Evolutionary conservation across 257 asterid genomes (phyloP).

Genomic region (Solanum infundibuliforme): DNA sequence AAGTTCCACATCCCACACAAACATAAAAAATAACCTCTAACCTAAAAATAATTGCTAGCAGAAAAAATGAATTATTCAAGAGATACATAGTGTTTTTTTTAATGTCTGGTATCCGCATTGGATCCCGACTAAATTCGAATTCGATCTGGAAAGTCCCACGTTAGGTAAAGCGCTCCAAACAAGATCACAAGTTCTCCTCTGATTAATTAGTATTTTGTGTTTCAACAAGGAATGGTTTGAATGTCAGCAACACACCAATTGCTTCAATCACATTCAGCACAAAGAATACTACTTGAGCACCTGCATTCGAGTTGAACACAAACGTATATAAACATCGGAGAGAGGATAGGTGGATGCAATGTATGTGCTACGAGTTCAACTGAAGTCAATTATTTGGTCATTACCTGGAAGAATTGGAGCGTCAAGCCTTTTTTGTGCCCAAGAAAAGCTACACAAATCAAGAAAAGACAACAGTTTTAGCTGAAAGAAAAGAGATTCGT

Average conservation of each 20-base stretch:
- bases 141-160: fast-evolving
- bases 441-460: constrained; percentile 43
- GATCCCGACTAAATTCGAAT: fast-evolving
- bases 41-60: background rate
- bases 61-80: background rate
- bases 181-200: background rate
- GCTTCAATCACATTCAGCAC: constrained; percentile 22
- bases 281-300: constrained; percentile 22
- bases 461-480: background rate
- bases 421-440: constrained; percentile 51
- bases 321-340: background rate
- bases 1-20: background rate
- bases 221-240: constrained; percentile 21
- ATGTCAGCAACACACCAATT: constrained; percentile 18
- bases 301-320: constrained; percentile 7
- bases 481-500: background rate
- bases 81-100: background rate
- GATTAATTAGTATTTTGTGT: background rate
- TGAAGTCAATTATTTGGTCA: background rate
- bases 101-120: too few species aligned
- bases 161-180: background rate
- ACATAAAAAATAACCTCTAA: background rate
- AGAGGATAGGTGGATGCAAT: background rate
- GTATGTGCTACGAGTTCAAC: background rate
- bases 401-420: constrained; percentile 65